Evolutionary conservation across 2,329 filamentous ascomycete genomes (phyloP), one percentile per base, ranked within the genome.

Genomic region (Lasiodiplodia gonubiensis): DNA sequence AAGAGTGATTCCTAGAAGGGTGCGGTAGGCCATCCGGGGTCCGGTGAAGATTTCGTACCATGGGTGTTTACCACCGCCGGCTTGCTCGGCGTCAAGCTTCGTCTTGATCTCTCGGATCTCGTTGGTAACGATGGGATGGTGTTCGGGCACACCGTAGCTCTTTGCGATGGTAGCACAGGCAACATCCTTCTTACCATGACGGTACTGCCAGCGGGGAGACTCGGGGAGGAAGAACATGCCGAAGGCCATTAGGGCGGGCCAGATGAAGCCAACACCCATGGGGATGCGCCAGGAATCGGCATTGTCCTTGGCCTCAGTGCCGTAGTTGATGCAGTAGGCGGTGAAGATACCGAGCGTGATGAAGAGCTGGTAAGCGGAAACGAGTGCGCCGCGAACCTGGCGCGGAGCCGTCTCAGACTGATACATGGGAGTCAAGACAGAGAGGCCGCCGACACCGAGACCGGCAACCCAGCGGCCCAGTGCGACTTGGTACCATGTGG

Each of bases 31-130:
- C 84, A 91, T 93, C 70, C 88, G 88, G 71, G 89, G 89, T 70
- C 85, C 82, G 67, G 86, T 85, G 70, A 93, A 83, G 72, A 88
- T 86, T 71, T 91, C 89, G 68, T 92, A 90, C 84, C 88, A 91
- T 76, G 85, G 86, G 72, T 82, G 79, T 66, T 85, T 81, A 0
- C 81, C 78, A 42, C 80, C 77, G 64, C 79, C 79, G 25, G 80
- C 78, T 18, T 14, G 76, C 78, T 77, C 86, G 2, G 84, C 81
- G 27, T 87, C 83, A 64, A 86, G 78, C 71, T 88, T 87, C 61
- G 81, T 76, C 67, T 83, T 81, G 72, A 88, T 88, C 70, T 88
- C 86, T 0, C 79, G 74, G 21, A 88, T 80, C 69, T 88, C 86
- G 7, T 82, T 76, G 27, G 79, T 73, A 8, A 88, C 82, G 68